Conservation (phyloP, 2,329 filamentous ascomycete genomes). For the Thielaviopsis ethacetica region DNA sequence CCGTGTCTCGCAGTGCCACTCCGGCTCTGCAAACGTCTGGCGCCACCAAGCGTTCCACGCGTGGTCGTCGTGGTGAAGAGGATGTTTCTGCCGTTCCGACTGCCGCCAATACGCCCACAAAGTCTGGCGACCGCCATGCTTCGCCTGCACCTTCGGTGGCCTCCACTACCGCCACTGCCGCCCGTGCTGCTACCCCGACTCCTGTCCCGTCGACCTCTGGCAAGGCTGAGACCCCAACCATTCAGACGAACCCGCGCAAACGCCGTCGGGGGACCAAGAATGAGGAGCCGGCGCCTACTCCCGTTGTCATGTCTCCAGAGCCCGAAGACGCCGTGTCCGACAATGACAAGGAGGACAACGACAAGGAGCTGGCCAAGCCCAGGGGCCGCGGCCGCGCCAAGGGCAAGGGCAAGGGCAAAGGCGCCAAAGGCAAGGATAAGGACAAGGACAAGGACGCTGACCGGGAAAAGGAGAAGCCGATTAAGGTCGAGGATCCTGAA, state of each 20-base stretch:
- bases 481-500: conserved; percentile 15
- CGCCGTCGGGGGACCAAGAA: conserved; percentile 8
- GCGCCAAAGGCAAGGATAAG: conserved; percentile 15
- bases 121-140: conserved; percentile 21
- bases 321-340: conserved; percentile 22
- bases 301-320: background rate
- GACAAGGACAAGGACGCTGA: conserved; percentile 2
- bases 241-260: conserved; percentile 7
- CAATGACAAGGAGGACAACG: conserved; percentile 27
- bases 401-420: conserved; percentile 22
- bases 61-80: conserved; percentile 20
- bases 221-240: background rate
- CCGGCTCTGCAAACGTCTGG: conserved; percentile 21
- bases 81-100: conserved; percentile 19
- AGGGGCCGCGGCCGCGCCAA: background rate
- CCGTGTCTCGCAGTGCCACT: conserved; percentile 34
- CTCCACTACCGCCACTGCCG: background rate
- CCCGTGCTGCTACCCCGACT: background rate
- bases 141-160: background rate
- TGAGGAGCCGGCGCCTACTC: background rate
- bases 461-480: conserved; percentile 4
- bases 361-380: conserved; percentile 14
- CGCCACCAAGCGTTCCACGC: conserved; percentile 1
- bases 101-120: conserved; percentile 15
- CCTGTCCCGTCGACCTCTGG: background rate